A percentile compares a stretch with the other conserved stretches of the same genome.
phyloP scores from a whole-genome alignment of 345 rosid genomes.

The Salix purpurea region DNA sequence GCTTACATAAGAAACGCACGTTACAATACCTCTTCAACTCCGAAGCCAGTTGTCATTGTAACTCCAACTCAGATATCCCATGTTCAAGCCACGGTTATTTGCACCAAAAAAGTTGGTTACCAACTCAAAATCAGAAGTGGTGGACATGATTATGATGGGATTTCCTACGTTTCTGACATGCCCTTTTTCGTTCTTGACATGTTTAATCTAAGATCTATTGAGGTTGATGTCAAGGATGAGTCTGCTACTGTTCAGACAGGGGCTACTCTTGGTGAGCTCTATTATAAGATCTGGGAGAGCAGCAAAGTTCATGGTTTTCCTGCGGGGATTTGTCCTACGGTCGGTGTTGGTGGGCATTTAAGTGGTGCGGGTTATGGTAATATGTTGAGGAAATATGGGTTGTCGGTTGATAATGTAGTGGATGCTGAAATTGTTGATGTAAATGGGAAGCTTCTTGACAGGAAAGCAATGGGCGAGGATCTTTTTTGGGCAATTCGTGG shows the following conservation, averaged over 20 bases:
- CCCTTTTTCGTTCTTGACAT: conserved; percentile 59
- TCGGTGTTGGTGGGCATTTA: conserved; percentile 62
- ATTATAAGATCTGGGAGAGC: conserved; percentile 38
- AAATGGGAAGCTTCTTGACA: conserved; percentile 36
- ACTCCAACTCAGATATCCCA: conserved; percentile 48
- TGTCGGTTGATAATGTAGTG: conserved; percentile 41
- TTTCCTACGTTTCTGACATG: conserved; percentile 44
- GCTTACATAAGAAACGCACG: conserved; percentile 60
- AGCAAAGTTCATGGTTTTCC: conserved; percentile 48
- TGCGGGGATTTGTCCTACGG: conserved; percentile 61
- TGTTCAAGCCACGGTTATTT: conserved; percentile 51
- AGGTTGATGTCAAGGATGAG: conserved; percentile 18
- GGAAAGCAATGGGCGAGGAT: conserved; percentile 54
- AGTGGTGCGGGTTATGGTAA: conserved; percentile 66
- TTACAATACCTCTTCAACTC: conserved; percentile 41
- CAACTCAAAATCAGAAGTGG: conserved; percentile 54
- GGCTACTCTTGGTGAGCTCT: conserved; percentile 52
- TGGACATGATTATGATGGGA: conserved; percentile 56
- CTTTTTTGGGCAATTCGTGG: conserved; percentile 62
- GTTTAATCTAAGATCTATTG: conserved; percentile 38
- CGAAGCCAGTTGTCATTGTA: conserved; percentile 45
- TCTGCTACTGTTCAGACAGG: conserved; percentile 58
- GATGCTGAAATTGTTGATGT: conserved; percentile 65
- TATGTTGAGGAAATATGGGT: conserved; percentile 49
- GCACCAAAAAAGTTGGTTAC: conserved; percentile 41